Conservation (phyloP, 192 early-diverging fungal genomes). For the Pecoramyces ruminantium region DNA sequence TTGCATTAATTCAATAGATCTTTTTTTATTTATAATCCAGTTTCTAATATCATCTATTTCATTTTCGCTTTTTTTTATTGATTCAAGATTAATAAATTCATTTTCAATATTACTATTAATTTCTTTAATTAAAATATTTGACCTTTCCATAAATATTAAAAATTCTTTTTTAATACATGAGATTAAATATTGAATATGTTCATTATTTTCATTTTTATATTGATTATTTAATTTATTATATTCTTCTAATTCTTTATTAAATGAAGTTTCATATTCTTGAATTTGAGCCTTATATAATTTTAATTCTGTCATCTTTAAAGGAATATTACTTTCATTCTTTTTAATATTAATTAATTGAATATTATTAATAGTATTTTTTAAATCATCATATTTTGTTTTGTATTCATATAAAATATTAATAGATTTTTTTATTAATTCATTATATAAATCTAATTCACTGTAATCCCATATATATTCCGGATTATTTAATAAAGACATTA, state of each 20-base stretch:
- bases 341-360: not conserved
- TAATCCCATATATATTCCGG: not conserved
- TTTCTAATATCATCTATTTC: not conserved
- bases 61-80: not conserved
- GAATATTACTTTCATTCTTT: not conserved
- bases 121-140: not conserved
- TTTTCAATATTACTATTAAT: not conserved
- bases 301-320: not conserved
- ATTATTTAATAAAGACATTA: not conserved
- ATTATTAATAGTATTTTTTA: not conserved
- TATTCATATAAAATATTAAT: not conserved
- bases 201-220: not conserved
- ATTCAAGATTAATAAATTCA: not conserved
- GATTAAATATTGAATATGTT: not conserved
- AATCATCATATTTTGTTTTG: not conserved
- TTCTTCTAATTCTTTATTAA: not conserved
- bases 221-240: not conserved
- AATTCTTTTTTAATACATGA: not conserved
- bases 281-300: not conserved
- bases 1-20: not conserved
- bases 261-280: not conserved
- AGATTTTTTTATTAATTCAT: not conserved
- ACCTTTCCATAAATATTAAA: not conserved
- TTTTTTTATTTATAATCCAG: not conserved
- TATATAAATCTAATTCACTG: not conserved